These are phyloP conservation scores for Syncephalastrum sp. DNA, from an alignment of 371 early-diverging fungal species.

Conservation along the genomic window DNA sequence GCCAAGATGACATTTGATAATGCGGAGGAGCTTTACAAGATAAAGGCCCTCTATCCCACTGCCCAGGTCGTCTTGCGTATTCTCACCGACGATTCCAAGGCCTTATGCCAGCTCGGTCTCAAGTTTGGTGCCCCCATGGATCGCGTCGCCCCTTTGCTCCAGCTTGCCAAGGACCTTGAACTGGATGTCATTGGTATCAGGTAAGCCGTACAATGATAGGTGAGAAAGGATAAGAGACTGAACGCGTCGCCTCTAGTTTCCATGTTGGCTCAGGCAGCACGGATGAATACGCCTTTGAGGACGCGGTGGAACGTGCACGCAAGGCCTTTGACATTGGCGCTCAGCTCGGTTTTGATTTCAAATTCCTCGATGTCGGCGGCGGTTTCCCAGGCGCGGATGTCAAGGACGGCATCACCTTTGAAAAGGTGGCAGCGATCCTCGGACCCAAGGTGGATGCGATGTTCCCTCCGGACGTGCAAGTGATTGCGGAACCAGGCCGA, in stretches of 20 bases:
- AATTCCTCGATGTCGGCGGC: constrained; percentile 93
- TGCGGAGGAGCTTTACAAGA: constrained; percentile 93
- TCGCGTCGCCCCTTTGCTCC: constrained; percentile 67
- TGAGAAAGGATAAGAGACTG: neutral
- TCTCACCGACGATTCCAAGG: constrained; percentile 92
- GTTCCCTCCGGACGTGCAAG: constrained; percentile 74
- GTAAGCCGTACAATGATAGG: constrained; percentile 16
- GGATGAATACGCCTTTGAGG: constrained; percentile 86
- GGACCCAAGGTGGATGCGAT: constrained; percentile 74
- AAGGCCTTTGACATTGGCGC: constrained; percentile 85
- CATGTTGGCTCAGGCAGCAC: constrained; percentile 96
- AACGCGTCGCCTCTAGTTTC: constrained; percentile 46
- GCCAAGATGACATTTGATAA: constrained; percentile 97
- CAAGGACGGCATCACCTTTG: constrained; percentile 77
- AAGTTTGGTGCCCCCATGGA: constrained; percentile 94
- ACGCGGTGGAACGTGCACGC: constrained; percentile 86
- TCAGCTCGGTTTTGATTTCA: constrained; percentile 73
- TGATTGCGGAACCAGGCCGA: constrained; percentile 98
- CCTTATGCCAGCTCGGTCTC: constrained; percentile 89
- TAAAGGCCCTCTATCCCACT: constrained; percentile 76
- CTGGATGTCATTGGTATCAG: constrained; percentile 88
- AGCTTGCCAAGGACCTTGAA: constrained; percentile 76
- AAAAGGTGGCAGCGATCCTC: constrained; percentile 81
- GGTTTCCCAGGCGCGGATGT: constrained; percentile 94
- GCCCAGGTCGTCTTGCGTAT: constrained; percentile 92